Evolutionary conservation across 2,329 filamentous ascomycete species (phyloP), one percentile per base, ranked within the genome.

Genomic region (Arthroderma sp.): DNA sequence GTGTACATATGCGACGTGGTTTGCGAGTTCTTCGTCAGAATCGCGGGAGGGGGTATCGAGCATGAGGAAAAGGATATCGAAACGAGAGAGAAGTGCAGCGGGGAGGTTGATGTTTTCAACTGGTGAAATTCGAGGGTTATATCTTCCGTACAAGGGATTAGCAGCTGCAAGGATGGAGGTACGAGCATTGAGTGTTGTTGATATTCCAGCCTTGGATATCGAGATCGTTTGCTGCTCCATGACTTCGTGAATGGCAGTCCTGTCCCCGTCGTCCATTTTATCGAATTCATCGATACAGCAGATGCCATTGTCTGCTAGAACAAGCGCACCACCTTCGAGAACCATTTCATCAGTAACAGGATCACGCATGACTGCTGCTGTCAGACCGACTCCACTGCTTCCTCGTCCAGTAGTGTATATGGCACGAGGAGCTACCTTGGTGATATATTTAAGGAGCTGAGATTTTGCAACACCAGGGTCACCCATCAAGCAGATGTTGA

Each of bases 381-480:
- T 91, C 54, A 91, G 78, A 81, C 87, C 87, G 33, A 90, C 87
- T 51, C 87, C 87, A 60, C 86, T 90, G 60, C 85, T 88, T 65
- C 87, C 87, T 68, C 88, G 87, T 66, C 87, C 87, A 59, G 86
- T 89, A 1, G 87, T 91, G 72, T 90, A 91, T 54, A 91, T 85
- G 64, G 90, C 91, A 61, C 93, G 88, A 61, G 93, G 93, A 1
- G 93, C 91, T 31, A 98, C 93, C 76, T 98, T 97, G 63, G 90
- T 89, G 69, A 98, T 97, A 72, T 98, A 98, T 75, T 96, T 97
- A 63, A 98, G 81, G 63, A 98, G 77, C 76, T 98, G 93, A 38
- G 93, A 98, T 76, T 98, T 98, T 76, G 93, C 93, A 69, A 98
- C 93, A 88, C 93, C 93, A 70, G 93, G 93, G 68, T 98, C 93